Base-by-base conservation (phyloP, 371 early-diverging fungal genomes). In the Sporodiniella umbellata region DNA sequence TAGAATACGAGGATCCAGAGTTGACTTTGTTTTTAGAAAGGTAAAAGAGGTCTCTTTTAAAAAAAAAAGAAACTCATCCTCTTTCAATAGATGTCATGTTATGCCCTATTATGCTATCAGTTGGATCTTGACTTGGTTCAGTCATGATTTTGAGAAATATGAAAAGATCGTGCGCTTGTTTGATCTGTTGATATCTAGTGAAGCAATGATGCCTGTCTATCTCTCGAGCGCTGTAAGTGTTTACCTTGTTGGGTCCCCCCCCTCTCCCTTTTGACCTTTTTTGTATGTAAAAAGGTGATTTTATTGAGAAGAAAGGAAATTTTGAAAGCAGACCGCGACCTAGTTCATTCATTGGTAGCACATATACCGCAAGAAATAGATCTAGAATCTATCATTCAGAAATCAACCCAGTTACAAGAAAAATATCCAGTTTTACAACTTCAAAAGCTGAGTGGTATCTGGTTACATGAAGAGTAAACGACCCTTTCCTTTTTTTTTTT, bases 111-210 rank as follows among this genome's bases (percentile, higher is more conserved):
- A 88, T 64, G 86, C 87, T 11, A 58, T 94, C 31, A 85, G 87
- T 56, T 93, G 93, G 93, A 70, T 92, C 33, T 65, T 93, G 33
- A 90, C 93, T 10, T 94, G 94, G 94, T 89, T 82, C 56, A 83
- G 88, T 19, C 94, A 94, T 60, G 86, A 92, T 57, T 51, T 93
- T 31, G 63, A 66, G 22, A 72, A 75, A 54, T 79, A 86, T 39
- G 65, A 62, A 33, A 76, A 74, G 30, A 70, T 86, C 19, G 66
- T 83, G 31, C 79, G 93, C 17, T 60, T 94, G 10, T 90, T 84
- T 58, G 93, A 94, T 56, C 67, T 90, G 26, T 84, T 93, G 22
- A 62, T 94, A 1, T 77, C 85, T 18, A 81, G 80, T 54, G 79
- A 81, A 37, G 88, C 92, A 0, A 64, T 88, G 39, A 87, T 88